These are phyloP conservation scores for Purpureocillium takamizusanense DNA, from an alignment of 2,329 filamentous ascomycete species.

Conservation along the genomic window DNA sequence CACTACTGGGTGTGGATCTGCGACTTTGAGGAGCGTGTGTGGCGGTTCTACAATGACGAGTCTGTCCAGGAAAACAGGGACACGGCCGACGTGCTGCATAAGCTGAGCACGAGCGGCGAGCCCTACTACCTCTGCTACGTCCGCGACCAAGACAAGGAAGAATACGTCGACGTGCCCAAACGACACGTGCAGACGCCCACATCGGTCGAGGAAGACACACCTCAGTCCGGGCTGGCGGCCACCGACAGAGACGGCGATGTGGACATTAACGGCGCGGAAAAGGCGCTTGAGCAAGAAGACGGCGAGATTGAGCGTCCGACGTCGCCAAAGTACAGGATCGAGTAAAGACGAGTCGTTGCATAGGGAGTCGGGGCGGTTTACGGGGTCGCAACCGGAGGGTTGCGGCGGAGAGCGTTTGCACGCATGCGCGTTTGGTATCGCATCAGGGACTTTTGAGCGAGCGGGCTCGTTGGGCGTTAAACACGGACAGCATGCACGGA, in stretches of 20 bases:
- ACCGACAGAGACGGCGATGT: slow-evolving; percentile 16
- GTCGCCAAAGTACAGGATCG: slow-evolving; percentile 1
- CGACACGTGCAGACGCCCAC: slow-evolving; percentile 16
- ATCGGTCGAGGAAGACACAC: slow-evolving; percentile 4
- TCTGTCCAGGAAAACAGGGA: slow-evolving; percentile 62
- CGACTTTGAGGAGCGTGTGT: slow-evolving; percentile 73
- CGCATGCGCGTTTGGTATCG: too few species aligned
- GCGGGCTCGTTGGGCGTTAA: too few species aligned
- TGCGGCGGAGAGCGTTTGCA: too few species aligned
- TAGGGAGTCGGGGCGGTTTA: not conserved
- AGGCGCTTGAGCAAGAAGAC: not conserved
- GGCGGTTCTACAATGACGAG: slow-evolving; percentile 93
- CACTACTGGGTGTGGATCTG: slow-evolving; percentile 98
- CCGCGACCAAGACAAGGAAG: slow-evolving; percentile 53
- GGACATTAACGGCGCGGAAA: slow-evolving; percentile 6
- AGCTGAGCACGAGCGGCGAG: slow-evolving; percentile 60
- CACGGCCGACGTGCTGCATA: slow-evolving; percentile 58
- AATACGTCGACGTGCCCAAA: slow-evolving; percentile 38
- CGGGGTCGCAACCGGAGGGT: too few species aligned
- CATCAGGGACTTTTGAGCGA: too few species aligned
- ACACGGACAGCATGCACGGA: too few species aligned
- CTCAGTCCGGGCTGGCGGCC: not conserved
- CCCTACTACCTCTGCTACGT: slow-evolving; percentile 82
- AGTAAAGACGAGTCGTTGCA: not conserved
- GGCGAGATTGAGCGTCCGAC: not conserved